These are phyloP conservation scores for Lactarius hatsudake DNA, from an alignment of 768 basidiomycete genomes.

Conservation along the genomic window DNA sequence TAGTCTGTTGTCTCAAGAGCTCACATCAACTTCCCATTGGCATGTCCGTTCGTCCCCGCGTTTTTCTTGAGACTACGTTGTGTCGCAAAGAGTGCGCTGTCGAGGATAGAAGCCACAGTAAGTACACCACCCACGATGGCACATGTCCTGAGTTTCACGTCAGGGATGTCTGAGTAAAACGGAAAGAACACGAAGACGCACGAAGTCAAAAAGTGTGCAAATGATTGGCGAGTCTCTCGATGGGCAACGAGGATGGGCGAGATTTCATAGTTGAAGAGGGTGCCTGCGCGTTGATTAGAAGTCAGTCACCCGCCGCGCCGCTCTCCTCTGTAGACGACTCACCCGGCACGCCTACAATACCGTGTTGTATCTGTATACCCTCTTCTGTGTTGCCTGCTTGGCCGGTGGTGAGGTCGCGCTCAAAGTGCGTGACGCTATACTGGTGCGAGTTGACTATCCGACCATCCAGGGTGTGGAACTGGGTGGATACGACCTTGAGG, in stretches of 20 bases:
- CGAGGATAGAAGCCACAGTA: slow-evolving; percentile 87
- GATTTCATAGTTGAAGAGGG: slow-evolving; percentile 94
- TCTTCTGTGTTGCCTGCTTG: slow-evolving; percentile 53
- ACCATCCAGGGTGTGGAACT: slow-evolving; percentile 81
- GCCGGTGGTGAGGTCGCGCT: slow-evolving; percentile 79
- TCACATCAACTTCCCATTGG: slow-evolving; percentile 29
- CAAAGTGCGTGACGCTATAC: slow-evolving; percentile 95
- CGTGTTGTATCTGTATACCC: slow-evolving; percentile 74
- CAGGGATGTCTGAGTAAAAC: slow-evolving; percentile 8
- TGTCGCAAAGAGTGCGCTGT: slow-evolving; percentile 84
- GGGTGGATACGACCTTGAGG: slow-evolving; percentile 97
- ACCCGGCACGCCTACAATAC: slow-evolving; percentile 69
- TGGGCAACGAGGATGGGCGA: slow-evolving; percentile 95
- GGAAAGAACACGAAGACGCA: slow-evolving; percentile 41
- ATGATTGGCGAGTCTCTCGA: slow-evolving; percentile 86
- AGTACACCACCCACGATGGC: slow-evolving; percentile 97
- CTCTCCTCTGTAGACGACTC: slow-evolving; percentile 9
- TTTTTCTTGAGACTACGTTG: slow-evolving; percentile 70
- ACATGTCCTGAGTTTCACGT: slow-evolving; percentile 62
- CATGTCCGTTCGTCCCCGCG: slow-evolving; percentile 27
- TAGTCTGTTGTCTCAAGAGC: not conserved
- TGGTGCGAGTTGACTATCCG: slow-evolving; percentile 84
- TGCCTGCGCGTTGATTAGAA: slow-evolving; percentile 43
- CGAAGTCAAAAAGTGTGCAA: slow-evolving; percentile 98
- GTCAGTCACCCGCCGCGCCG: not conserved